Evolutionary conservation across 2,329 filamentous ascomycete species (phyloP).

Genomic region (Diaporthe sp.): DNA sequence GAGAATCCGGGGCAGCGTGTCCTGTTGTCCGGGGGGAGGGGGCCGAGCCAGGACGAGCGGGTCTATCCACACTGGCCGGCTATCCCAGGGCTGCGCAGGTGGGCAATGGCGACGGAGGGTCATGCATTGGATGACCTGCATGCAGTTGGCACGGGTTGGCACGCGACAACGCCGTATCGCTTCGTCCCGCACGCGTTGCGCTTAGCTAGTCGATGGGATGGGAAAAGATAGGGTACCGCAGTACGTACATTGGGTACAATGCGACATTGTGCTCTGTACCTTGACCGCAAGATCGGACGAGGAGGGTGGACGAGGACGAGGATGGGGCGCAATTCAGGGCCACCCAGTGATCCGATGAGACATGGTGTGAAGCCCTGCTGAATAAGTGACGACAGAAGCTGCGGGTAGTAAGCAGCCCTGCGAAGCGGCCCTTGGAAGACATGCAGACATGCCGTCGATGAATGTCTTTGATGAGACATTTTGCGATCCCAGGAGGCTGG

Average conservation of each 20-base stretch:
- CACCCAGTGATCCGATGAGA: conserved; percentile 20
- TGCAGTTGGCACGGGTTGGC: conserved; percentile 25
- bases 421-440: not conserved
- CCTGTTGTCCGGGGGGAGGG: conserved; percentile 6
- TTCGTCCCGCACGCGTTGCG: conserved; percentile 31
- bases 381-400: conserved; percentile 29
- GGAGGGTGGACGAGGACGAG: conserved; percentile 18
- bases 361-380: conserved; percentile 31
- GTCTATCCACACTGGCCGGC: conserved; percentile 7
- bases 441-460: not conserved
- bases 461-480: conserved; percentile 8
- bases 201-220: conserved; percentile 28
- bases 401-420: conserved; percentile 32
- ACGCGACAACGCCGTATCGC: conserved; percentile 31
- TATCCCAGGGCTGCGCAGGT: conserved; percentile 19
- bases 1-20: conserved; percentile 14
- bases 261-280: not conserved
- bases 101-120: conserved; percentile 2
- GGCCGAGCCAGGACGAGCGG: conserved; percentile 14
- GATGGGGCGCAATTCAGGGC: conserved; percentile 25
- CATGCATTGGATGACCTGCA: conserved; percentile 33
- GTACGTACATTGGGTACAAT: conserved; percentile 7
- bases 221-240: conserved; percentile 5
- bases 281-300: conserved; percentile 29
- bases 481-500: conserved; percentile 26